Base-by-base conservation (phyloP, 176 grass and related monocot species). In the Avena atlantica region DNA sequence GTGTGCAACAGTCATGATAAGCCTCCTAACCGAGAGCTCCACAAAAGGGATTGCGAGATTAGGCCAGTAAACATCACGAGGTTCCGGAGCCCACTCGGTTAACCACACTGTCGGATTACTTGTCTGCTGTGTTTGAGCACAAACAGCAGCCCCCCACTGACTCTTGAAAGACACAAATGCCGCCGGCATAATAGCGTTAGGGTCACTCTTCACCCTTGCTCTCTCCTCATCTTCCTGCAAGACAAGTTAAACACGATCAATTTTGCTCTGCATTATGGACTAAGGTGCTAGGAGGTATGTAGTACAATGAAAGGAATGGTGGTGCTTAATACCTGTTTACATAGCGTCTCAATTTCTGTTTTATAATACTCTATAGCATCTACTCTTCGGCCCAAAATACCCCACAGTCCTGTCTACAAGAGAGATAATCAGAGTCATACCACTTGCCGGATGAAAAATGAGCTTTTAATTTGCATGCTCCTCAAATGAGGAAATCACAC, bases 81-180 rank as follows among this genome's bases (percentile, higher is more conserved):
- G 97, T 85, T 98, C 93, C 3, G 97, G 97, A 77, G 93, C 90
- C 97, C 97, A 99, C 20, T 99, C 89, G 19, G 94, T 94, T 81
- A 96, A 71, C 97, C 97, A 99, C 67, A 99, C 80, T 7, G 94
- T 99, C 0, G 94, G 97, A 84, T 96, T 98, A 86, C 97, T 98
- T 68, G 92, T 92, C 85, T 98, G 94, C 16, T 98, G 96, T 50
- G 96, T 94, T 88, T 99, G 94, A 79, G 97, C 97, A 94, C 97
- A 99, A 80, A 99, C 92, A 51, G 97, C 97, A 77, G 97, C 94
- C 29, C 90, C 93, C 97, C 97, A 99, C 74, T 91, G 92, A 75
- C 71, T 96, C 83, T 87, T 93, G 86, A 99, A 99, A 76, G 97
- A 96, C 9, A 99, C 94, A 91, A 99, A 99, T 93, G 97, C 97